Percentiles rank a stretch among this genome's conserved stretches.
Conservation (phyloP, 2,329 filamentous ascomycete genomes). For the Colletotrichum sp. region DNA sequence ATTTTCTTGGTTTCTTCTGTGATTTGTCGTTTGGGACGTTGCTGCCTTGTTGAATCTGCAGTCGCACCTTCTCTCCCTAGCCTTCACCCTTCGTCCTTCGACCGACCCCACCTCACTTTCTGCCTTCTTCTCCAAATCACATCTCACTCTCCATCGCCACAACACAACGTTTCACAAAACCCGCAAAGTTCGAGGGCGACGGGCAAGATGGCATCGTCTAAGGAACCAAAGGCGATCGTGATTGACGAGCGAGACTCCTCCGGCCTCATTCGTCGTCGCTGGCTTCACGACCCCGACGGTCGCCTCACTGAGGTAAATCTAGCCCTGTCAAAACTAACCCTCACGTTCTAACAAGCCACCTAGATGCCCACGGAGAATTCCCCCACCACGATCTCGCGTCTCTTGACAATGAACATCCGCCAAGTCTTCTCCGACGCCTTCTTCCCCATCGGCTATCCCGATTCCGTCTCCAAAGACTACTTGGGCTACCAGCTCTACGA, state of each 20-base stretch:
- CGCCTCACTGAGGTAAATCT: neutral
- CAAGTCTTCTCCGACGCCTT: slow-evolving; percentile 69
- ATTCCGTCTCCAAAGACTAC: slow-evolving; percentile 87
- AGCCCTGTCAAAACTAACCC: neutral
- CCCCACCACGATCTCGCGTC: slow-evolving; percentile 4
- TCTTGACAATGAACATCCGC: neutral
- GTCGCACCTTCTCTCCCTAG: neutral
- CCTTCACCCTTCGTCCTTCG: neutral
- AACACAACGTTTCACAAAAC: neutral
- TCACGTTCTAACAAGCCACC: neutral
- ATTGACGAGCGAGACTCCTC: slow-evolving; percentile 9
- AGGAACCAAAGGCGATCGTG: neutral
- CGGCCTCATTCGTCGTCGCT: neutral
- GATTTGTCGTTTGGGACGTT: neutral
- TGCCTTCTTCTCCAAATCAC: neutral
- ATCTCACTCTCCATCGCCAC: neutral
- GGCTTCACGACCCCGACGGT: neutral
- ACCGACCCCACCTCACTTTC: neutral
- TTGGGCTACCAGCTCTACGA: slow-evolving; percentile 74
- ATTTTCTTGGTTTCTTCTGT: neutral
- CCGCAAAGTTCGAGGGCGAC: neutral
- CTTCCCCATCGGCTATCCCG: slow-evolving; percentile 85
- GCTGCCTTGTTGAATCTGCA: neutral
- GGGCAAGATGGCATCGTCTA: neutral
- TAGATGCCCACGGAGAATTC: neutral